Conservation (phyloP, 2,329 filamentous ascomycete species). For the Claviceps maximensis region DNA sequence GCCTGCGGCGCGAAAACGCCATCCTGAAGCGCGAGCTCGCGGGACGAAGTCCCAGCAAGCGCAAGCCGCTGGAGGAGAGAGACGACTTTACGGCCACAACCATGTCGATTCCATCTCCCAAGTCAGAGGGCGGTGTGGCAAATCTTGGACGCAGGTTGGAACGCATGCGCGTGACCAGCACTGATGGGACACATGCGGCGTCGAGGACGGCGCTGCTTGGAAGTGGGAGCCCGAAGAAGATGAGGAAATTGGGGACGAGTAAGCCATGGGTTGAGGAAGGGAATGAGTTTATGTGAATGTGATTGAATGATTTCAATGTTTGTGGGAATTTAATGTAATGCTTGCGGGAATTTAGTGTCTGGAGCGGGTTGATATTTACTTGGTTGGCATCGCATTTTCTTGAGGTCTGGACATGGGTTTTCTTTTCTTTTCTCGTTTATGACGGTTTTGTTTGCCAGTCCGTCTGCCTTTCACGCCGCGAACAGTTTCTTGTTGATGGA, state of each 20-base stretch:
- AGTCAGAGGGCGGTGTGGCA: conserved; percentile 14
- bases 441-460: too few relatives aligned
- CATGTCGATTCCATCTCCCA: not conserved
- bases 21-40: conserved; percentile 53
- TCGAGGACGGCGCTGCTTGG: conserved; percentile 9
- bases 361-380: too few relatives aligned
- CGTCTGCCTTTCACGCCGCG: too few relatives aligned
- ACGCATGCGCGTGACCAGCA: conserved; percentile 34
- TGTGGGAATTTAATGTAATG: too few relatives aligned
- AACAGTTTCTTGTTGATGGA: too few relatives aligned
- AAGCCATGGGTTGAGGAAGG: conserved; percentile 38
- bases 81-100: conserved; percentile 24
- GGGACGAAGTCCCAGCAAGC: conserved; percentile 49
- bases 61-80: conserved; percentile 40
- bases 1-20: conserved; percentile 50
- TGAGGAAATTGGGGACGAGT: conserved; percentile 30
- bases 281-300: conserved; percentile 10
- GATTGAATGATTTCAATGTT: not conserved
- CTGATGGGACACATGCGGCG: conserved; percentile 16
- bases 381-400: too few relatives aligned
- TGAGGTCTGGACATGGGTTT: too few relatives aligned
- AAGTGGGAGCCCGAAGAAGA: conserved; percentile 37
- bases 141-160: conserved; percentile 36
- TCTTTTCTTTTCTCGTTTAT: too few relatives aligned
- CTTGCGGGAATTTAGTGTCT: too few relatives aligned